Evolutionary conservation across 495 filamentous ascomycete genomes (phyloP).

Genomic region (Penicillium nucicola): DNA sequence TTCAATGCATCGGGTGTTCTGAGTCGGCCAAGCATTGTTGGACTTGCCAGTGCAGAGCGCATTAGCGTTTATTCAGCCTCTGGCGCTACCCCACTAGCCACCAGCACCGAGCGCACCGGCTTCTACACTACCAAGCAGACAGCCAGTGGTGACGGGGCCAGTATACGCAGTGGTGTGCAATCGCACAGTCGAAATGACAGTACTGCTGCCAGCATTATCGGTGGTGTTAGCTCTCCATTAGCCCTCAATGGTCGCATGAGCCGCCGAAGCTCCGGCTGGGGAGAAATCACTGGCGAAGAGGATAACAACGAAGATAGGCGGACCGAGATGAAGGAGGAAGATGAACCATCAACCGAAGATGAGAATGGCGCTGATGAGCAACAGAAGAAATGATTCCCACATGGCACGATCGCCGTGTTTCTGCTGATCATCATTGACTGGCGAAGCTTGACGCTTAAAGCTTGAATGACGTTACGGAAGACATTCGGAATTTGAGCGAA

Average conservation of each 20-base stretch:
- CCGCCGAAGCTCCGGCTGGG: constrained; percentile 63
- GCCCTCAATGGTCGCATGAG: constrained; percentile 49
- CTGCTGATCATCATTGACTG: background rate
- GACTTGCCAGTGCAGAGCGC: constrained; percentile 68
- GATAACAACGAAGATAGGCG: constrained; percentile 31
- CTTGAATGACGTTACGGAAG: constrained; percentile 19
- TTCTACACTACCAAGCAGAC: constrained; percentile 71
- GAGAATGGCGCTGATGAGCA: constrained; percentile 11
- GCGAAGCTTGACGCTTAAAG: constrained; percentile 6
- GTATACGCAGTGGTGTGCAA: constrained; percentile 71
- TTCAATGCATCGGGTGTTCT: constrained; percentile 50
- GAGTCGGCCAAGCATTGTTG: constrained; percentile 54
- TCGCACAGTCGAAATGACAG: constrained; percentile 82
- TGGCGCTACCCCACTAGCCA: constrained; percentile 56
- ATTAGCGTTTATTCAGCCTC: constrained; percentile 84
- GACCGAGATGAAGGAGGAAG: constrained; percentile 11
- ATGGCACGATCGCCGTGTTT: background rate
- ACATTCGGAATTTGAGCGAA: constrained; percentile 1
- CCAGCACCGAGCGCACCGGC: constrained; percentile 73
- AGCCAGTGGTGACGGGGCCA: constrained; percentile 64
- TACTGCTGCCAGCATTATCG: constrained; percentile 70
- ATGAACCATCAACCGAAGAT: background rate
- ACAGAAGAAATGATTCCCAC: constrained; percentile 2
- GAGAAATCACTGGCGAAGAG: constrained; percentile 51
- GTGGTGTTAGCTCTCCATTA: constrained; percentile 57